Base-by-base conservation (phyloP, 2,329 filamentous ascomycete species). In the Arthrobotrys sinensis region DNA sequence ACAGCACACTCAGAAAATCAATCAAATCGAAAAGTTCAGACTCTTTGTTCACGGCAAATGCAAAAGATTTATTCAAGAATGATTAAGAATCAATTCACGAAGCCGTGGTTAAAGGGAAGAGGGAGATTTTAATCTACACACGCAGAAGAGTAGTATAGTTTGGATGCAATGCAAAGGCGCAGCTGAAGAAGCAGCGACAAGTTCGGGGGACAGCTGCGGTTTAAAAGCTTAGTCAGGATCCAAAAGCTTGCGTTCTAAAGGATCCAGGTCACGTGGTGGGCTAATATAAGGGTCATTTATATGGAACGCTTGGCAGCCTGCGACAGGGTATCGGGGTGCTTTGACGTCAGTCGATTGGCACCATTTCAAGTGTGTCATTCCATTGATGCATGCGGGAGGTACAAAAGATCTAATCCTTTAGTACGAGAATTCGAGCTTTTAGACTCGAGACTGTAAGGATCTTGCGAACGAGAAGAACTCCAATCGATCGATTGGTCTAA, bases 161-260 rank as follows among this genome's bases (percentile, higher is more conserved):
- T 52, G 21, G 48, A 28, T 38, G 36, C 32, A 32, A 45, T 43
- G 50, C 62, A 66, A 66, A 73, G 69, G 57, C 16, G 62, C 69
- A 73, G 38, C 62, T 73, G 63, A 52, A 28, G 34, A 57, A 38
- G 8, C 3, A 19, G 52, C 14, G 55, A 28, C 36, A 12, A 21
- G n/a, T 34, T 38, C 8, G 52, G 32, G 2, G 52, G 7, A 38
- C 52, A 16, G 32, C 5, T 10, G 14, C 28, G 32, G n/a, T 38
- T 57, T 77, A 77, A 71, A 71, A 66, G 60, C 50, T 53, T 62
- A 40, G 73, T 38, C 73, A 57, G 73, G 73, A 77, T 76, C 72
- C 72, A 76, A 38, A 5, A 16, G 24, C 24, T 21, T 21, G 8
- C 2, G 12, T 28, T 3, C 28, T 4, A 21, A 62, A 57, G 52